phyloP scores from a whole-genome alignment of 805 yeast genomes.

The Nakazawaea siamensis region DNA sequence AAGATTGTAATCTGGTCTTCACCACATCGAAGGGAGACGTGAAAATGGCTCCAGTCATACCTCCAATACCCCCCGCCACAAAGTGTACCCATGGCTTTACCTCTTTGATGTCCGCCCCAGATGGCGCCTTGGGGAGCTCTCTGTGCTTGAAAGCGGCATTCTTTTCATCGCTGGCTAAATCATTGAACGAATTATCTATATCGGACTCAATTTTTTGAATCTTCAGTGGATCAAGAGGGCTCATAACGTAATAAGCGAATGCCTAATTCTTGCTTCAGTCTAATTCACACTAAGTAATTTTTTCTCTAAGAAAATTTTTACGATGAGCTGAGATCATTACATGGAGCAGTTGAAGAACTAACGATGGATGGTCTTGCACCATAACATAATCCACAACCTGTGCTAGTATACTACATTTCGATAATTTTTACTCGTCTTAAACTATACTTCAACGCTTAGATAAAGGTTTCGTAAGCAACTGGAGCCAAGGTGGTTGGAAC shows the following conservation, averaged over 20 bases:
- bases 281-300: too few species aligned
- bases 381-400: too few species aligned
- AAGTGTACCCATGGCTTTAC: conserved; percentile 67
- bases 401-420: too few species aligned
- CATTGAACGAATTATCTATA: too few species aligned
- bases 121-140: conserved; percentile 6
- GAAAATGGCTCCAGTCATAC: conserved; percentile 93
- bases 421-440: background rate
- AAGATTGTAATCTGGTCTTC: conserved; percentile 90
- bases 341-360: too few species aligned
- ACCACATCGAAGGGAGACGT: conserved; percentile 97
- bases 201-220: too few species aligned
- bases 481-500: conserved; percentile 97
- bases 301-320: too few species aligned
- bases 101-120: conserved; percentile 4
- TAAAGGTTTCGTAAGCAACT: conserved; percentile 99
- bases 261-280: too few species aligned
- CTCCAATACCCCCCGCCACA: conserved; percentile 91
- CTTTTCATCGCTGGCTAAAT: conserved; percentile 65
- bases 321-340: too few species aligned
- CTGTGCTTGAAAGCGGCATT: conserved; percentile 38
- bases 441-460: conserved; percentile 40
- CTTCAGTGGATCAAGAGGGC: too few species aligned
- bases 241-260: too few species aligned
- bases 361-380: too few species aligned